Evolutionary conservation across 768 basidiomycete species (phyloP).

Genomic region (Kwoniella europaea): DNA sequence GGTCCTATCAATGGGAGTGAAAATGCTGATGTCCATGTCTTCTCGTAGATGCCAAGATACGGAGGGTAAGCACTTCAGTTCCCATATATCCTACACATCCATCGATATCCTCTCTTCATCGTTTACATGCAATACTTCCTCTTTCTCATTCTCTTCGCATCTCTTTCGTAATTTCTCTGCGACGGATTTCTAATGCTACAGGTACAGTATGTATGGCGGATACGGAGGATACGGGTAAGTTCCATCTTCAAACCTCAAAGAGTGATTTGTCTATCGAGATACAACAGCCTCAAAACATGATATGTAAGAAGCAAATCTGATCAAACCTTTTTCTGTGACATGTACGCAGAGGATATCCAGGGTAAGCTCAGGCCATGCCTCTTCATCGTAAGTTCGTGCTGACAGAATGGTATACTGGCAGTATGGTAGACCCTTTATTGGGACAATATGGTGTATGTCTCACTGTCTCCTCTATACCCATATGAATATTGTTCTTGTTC

Average conservation of each 20-base stretch:
- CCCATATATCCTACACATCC: not conserved
- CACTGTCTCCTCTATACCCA: not conserved
- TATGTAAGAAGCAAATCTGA: not conserved
- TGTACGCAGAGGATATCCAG: conserved; percentile 23
- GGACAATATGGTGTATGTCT: conserved; percentile 36
- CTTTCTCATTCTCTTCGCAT: not conserved
- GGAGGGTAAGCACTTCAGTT: conserved; percentile 22
- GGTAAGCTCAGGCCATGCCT: conserved; percentile 12
- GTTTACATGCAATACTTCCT: not conserved
- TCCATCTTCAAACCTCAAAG: not conserved
- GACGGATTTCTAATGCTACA: conserved; percentile 6
- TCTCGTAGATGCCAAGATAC: conserved; percentile 44
- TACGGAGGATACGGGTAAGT: conserved; percentile 31
- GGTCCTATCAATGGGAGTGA: too few relatives aligned
- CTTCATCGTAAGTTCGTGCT: not conserved
- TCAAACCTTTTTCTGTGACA: not conserved
- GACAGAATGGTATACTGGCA: not conserved
- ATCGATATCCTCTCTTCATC: not conserved
- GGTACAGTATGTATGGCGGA: conserved; percentile 30
- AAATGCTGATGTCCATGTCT: not conserved
- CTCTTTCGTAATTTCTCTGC: not conserved
- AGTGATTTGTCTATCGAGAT: not conserved
- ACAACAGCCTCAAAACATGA: not conserved
- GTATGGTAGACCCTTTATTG: conserved; percentile 38
- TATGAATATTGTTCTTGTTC: not conserved